Evolutionary conservation across 2,329 filamentous ascomycete species (phyloP).

Genomic region (Sporothrix curviconia): DNA sequence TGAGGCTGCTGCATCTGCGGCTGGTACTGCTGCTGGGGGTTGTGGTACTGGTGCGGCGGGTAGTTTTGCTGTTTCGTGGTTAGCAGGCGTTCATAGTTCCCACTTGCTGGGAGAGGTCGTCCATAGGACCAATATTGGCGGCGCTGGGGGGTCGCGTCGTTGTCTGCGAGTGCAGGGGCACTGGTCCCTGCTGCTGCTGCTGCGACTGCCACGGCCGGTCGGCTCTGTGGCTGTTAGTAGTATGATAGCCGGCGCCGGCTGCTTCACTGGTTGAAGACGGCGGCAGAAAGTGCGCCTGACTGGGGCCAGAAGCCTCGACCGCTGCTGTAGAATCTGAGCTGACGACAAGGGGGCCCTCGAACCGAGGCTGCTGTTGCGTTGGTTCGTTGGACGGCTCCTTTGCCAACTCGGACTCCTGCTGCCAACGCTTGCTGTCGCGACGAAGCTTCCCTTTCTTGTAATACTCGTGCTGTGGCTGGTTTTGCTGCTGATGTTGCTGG

Average conservation of each 20-base stretch:
- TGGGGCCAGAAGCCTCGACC: neutral
- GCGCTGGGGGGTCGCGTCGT: neutral
- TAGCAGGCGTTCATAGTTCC: conserved; percentile 68
- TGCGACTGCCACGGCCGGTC: neutral
- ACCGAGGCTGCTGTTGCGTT: neutral
- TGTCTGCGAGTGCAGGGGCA: conserved; percentile 17
- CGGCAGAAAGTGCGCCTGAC: neutral
- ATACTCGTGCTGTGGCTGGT: neutral
- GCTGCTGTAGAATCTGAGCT: neutral
- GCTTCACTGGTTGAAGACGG: neutral
- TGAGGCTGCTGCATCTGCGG: neutral
- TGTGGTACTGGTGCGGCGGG: conserved; percentile 39
- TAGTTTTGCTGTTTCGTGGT: conserved; percentile 62
- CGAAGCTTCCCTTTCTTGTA: conserved; percentile 19
- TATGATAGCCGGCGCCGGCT: no score
- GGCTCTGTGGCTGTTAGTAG: no score
- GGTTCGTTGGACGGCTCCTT: conserved; percentile 12
- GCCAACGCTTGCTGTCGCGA: conserved; percentile 41
- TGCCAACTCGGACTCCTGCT: conserved; percentile 24
- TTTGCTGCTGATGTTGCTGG: conserved; percentile 3
- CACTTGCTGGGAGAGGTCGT: conserved; percentile 60
- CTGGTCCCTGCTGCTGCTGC: conserved; percentile 18
- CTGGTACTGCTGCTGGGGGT: neutral
- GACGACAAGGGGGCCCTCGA: neutral
- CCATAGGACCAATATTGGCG: conserved; percentile 21